Percentiles rank a stretch among this genome's conserved stretches.
These are phyloP conservation scores for Pythium scleroteichum DNA, from an alignment of 352 stramenopile species.

Conservation along the genomic window DNA sequence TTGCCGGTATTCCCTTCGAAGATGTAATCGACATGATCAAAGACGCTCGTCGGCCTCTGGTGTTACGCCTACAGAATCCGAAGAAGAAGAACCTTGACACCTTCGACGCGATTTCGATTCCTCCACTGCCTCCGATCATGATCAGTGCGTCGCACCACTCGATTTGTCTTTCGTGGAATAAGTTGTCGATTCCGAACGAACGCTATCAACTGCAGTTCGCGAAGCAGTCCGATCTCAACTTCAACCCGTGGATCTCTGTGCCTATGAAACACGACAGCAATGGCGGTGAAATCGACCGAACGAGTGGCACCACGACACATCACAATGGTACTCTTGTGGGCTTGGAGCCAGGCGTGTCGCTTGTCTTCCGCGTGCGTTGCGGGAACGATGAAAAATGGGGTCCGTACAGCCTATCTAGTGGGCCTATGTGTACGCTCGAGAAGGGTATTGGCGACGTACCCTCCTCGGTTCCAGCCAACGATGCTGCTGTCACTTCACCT, in stretches of 20 bases:
- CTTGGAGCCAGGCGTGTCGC: slow-evolving; percentile 34
- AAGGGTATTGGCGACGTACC: slow-evolving; percentile 21
- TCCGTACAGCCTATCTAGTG: slow-evolving; percentile 40
- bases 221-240: slow-evolving; percentile 40
- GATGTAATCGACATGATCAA: slow-evolving; percentile 82
- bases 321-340: slow-evolving; percentile 41
- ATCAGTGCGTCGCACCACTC: slow-evolving; percentile 49
- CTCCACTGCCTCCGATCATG: slow-evolving; percentile 59
- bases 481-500: slow-evolving; percentile 8
- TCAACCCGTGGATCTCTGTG: slow-evolving; percentile 40
- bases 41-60: slow-evolving; percentile 57
- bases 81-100: slow-evolving; percentile 48
- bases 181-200: slow-evolving; percentile 23
- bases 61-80: slow-evolving; percentile 70
- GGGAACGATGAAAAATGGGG: slow-evolving; percentile 39
- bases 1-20: slow-evolving; percentile 64
- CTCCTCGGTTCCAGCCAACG: background rate
- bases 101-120: slow-evolving; percentile 59
- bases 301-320: slow-evolving; percentile 25
- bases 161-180: slow-evolving; percentile 40
- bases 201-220: slow-evolving; percentile 47
- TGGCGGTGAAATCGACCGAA: slow-evolving; percentile 17
- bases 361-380: slow-evolving; percentile 43
- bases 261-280: slow-evolving; percentile 37
- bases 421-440: slow-evolving; percentile 35